Percentiles rank a stretch among this genome's conserved stretches.
phyloP scores from a whole-genome alignment of 2,329 filamentous ascomycete species.

The Sarocladium kiliense region DNA sequence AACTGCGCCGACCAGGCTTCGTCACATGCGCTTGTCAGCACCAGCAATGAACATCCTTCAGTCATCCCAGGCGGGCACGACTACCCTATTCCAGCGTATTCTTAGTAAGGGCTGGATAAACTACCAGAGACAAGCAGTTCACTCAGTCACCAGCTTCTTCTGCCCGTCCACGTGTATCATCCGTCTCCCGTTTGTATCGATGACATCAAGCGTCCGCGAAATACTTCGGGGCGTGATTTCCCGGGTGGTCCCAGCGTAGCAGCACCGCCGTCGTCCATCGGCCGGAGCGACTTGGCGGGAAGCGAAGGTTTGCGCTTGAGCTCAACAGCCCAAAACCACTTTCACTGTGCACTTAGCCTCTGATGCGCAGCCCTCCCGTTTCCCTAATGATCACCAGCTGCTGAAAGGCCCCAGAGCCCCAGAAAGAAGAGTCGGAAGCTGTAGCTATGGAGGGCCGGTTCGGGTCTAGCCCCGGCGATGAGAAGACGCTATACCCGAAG shows the following conservation, averaged over 20 bases:
- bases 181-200: background rate
- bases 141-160: background rate
- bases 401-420: too few relatives aligned
- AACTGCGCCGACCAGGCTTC: too few relatives aligned
- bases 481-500: background rate
- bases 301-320: background rate
- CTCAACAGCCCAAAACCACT: background rate
- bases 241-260: background rate
- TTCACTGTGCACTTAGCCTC: background rate
- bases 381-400: too few relatives aligned
- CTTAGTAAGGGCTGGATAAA: too few relatives aligned
- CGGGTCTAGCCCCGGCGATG: background rate
- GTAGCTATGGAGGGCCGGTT: background rate
- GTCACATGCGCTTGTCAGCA: too few relatives aligned
- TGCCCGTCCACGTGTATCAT: too few relatives aligned
- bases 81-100: too few relatives aligned
- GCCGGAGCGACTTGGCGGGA: background rate
- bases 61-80: too few relatives aligned
- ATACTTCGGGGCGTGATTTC: background rate
- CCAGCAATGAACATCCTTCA: too few relatives aligned
- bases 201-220: conserved; percentile 5
- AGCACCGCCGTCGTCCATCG: too few relatives aligned
- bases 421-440: background rate
- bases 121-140: too few relatives aligned
- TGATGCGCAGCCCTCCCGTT: too few relatives aligned